A percentile compares a stretch with the other conserved stretches of the same genome.
These are phyloP conservation scores for Westerdykella sp. DNA, from an alignment of 2,329 filamentous ascomycete genomes.

Conservation along the genomic window DNA sequence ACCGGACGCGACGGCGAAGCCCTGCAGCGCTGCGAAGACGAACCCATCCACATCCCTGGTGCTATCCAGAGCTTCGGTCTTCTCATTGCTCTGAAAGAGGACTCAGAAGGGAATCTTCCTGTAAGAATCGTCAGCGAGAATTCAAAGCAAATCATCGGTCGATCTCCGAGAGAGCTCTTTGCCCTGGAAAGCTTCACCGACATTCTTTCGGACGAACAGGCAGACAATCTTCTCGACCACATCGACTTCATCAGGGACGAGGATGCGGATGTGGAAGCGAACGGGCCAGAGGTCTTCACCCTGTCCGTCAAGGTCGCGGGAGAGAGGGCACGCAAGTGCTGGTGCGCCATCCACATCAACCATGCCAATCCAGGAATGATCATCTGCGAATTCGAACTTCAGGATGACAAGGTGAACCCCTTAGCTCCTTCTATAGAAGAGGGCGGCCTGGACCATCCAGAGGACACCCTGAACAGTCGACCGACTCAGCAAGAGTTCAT, in stretches of 20 bases:
- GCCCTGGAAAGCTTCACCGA: conserved; percentile 70
- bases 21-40: conserved; percentile 79
- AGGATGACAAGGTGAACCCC: conserved; percentile 66
- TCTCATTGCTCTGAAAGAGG: conserved; percentile 67
- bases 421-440: conserved; percentile 54
- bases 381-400: conserved; percentile 83
- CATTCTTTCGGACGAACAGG: conserved; percentile 75
- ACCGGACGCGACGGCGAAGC: conserved; percentile 67
- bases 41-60: conserved; percentile 82
- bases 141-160: conserved; percentile 66
- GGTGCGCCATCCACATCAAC: conserved; percentile 80
- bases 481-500: conserved; percentile 68
- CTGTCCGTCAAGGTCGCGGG: conserved; percentile 60
- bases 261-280: conserved; percentile 64
- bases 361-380: conserved; percentile 58
- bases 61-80: conserved; percentile 75
- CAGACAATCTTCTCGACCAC: conserved; percentile 77
- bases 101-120: conserved; percentile 52
- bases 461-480: conserved; percentile 66
- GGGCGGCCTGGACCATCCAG: conserved; percentile 55
- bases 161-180: conserved; percentile 71
- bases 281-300: conserved; percentile 82
- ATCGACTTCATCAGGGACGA: conserved; percentile 84
- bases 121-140: conserved; percentile 80
- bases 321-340: conserved; percentile 59